phyloP scores from a whole-genome alignment of 2,329 filamentous ascomycete genomes.

The Fonsecaea nubica region DNA sequence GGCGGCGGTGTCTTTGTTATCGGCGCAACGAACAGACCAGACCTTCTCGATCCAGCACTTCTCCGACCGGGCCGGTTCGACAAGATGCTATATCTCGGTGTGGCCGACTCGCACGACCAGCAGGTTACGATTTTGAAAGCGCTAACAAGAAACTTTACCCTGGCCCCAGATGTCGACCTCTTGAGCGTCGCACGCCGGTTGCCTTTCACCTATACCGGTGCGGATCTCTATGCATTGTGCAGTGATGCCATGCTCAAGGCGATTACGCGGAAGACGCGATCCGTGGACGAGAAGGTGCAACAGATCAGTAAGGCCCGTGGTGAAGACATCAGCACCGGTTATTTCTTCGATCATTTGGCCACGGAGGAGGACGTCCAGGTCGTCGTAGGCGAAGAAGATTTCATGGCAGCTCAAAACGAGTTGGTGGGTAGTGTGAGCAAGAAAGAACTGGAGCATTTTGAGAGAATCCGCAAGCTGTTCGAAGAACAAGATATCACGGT shows the following conservation, averaged over 20 bases:
- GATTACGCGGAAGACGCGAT: conserved; percentile 84
- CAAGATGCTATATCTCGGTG: conserved; percentile 96
- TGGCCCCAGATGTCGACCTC: conserved; percentile 80
- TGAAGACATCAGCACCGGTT: conserved; percentile 76
- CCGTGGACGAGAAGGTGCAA: conserved; percentile 82
- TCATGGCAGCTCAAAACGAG: conserved; percentile 78
- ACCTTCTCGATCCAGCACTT: conserved; percentile 88
- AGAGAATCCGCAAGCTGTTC: conserved; percentile 80
- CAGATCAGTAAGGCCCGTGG: conserved; percentile 55
- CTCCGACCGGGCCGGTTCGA: conserved; percentile 91
- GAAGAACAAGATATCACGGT: conserved; percentile 61
- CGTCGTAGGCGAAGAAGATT: conserved; percentile 87
- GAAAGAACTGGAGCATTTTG: conserved; percentile 90
- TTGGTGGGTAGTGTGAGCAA: conserved; percentile 92
- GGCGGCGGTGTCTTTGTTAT: conserved; percentile 92
- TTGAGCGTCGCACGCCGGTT: conserved; percentile 74
- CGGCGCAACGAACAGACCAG: conserved; percentile 92
- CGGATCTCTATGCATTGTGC: conserved; percentile 95
- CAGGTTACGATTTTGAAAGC: conserved; percentile 94
- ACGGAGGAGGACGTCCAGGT: conserved; percentile 82
- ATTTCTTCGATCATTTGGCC: conserved; percentile 94
- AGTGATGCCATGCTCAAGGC: conserved; percentile 99
- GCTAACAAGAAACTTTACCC: conserved; percentile 89
- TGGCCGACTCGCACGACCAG: conserved; percentile 96
- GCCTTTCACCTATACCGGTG: conserved; percentile 95